Percentiles rank a stretch among this genome's conserved stretches.
These are phyloP conservation scores for Boletus pseudo-olivaceus DNA, from an alignment of 768 basidiomycete species.

Conservation along the genomic window DNA sequence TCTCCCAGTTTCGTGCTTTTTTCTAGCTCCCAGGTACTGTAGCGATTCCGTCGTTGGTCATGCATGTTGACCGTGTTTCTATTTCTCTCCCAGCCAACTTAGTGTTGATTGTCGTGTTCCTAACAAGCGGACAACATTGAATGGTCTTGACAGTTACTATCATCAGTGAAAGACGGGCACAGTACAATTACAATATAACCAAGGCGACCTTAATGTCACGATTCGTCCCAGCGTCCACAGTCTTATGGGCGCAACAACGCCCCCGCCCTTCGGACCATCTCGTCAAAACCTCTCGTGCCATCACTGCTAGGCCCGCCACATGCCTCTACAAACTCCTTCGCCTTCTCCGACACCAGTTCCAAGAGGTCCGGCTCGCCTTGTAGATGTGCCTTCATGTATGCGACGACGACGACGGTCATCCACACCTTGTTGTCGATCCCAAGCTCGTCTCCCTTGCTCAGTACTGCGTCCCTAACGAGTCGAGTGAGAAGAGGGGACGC, in stretches of 20 bases:
- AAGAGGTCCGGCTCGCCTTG: slow-evolving; percentile 37
- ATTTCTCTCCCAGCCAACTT: no score
- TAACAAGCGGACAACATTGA: no score
- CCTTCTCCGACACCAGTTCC: slow-evolving; percentile 41
- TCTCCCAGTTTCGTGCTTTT: no score
- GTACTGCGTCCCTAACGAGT: slow-evolving; percentile 36
- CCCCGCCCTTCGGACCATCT: slow-evolving; percentile 17
- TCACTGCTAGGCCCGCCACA: background rate
- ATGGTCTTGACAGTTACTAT: no score
- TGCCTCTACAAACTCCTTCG: slow-evolving; percentile 36
- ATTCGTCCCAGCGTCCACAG: background rate
- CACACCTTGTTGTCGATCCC: slow-evolving; percentile 39
- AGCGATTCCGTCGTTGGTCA: no score
- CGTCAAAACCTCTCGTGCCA: slow-evolving; percentile 11
- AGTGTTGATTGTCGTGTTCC: no score
- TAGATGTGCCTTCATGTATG: slow-evolving; percentile 41
- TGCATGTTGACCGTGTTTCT: no score
- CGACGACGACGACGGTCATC: slow-evolving; percentile 47
- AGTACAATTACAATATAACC: background rate
- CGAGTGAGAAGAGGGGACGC: slow-evolving; percentile 26
- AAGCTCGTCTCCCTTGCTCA: slow-evolving; percentile 30
- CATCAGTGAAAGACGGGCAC: background rate
- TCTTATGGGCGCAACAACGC: slow-evolving; percentile 1
- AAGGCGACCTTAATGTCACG: background rate
- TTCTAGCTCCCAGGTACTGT: no score